Conservation (phyloP, 2,329 filamentous ascomycete genomes). For the Fusarium verrucosum region DNA sequence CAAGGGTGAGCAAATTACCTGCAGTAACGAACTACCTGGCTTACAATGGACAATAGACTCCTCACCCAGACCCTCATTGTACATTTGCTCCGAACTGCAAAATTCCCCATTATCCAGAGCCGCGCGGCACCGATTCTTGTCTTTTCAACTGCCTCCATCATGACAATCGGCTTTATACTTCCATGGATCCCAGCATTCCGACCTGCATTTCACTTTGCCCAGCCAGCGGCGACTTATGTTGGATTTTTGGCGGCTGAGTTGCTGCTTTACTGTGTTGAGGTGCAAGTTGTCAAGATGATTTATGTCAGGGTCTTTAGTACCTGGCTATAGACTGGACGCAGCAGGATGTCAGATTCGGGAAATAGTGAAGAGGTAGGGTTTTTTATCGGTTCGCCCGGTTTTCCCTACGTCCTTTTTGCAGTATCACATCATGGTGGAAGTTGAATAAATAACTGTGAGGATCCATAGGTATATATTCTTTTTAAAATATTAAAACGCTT, state of each 20-base stretch:
- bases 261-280: neutral
- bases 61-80: slow-evolving; percentile 4
- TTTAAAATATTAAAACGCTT: too few species aligned
- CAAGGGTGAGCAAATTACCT: neutral
- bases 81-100: neutral
- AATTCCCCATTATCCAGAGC: neutral
- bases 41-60: neutral
- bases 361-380: neutral
- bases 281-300: neutral
- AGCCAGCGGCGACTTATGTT: neutral
- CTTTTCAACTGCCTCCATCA: neutral
- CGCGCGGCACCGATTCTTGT: neutral
- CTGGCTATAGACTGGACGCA: neutral
- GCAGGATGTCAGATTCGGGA: too few species aligned
- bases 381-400: neutral
- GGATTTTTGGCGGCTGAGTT: neutral
- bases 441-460: too few species aligned
- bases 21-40: rapidly evolving
- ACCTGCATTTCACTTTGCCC: neutral
- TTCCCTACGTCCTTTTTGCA: too few species aligned
- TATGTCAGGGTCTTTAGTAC: neutral
- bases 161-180: neutral
- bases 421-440: too few species aligned
- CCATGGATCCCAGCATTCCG: neutral
- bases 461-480: too few species aligned